Percentiles rank a stretch among this genome's conserved stretches.
Conservation (phyloP, 768 basidiomycete species). For the Tricholoma matsutake region DNA sequence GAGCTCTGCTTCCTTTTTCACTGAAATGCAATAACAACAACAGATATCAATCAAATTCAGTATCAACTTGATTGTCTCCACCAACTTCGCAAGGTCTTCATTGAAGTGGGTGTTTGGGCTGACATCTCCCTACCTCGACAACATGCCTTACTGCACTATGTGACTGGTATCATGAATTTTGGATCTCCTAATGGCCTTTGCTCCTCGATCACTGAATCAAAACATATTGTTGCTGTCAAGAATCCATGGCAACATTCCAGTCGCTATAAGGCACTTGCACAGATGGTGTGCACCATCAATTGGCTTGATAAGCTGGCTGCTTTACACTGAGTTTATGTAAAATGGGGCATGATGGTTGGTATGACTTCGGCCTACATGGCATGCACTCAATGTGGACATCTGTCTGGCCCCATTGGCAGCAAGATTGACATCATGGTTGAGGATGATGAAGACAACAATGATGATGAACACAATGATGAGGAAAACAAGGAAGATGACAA, state of each 20-base stretch:
- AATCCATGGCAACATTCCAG: neutral
- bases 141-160: conserved; percentile 20
- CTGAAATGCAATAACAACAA: neutral
- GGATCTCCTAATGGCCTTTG: no score
- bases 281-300: neutral
- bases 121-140: conserved; percentile 3
- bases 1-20: conserved; percentile 15
- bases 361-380: neutral
- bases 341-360: no score
- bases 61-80: conserved; percentile 9
- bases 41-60: neutral
- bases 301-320: neutral
- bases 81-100: conserved; percentile 13
- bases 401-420: neutral
- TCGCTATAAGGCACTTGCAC: neutral
- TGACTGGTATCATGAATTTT: conserved; percentile 13
- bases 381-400: neutral
- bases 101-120: conserved; percentile 8
- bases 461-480: no score
- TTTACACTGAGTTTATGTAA: no score
- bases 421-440: no score
- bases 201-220: neutral
- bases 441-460: no score
- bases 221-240: conserved; percentile 12
- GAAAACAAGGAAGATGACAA: neutral